These are phyloP conservation scores for Phaeophleospora eucalypticola DNA, from an alignment of 2,329 filamentous ascomycete species.

Conservation along the genomic window DNA sequence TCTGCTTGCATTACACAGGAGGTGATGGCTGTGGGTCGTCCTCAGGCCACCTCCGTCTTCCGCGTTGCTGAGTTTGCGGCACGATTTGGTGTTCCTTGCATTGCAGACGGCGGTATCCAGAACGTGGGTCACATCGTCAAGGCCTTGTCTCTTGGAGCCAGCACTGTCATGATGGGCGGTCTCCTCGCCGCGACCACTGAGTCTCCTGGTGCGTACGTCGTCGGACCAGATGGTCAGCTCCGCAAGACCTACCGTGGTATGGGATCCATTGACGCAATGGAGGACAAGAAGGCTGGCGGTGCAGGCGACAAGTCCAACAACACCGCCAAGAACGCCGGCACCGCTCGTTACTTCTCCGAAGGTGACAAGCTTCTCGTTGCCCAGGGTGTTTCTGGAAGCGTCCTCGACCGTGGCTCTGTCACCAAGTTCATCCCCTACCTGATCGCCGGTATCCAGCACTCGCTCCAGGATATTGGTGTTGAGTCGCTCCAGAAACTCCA, in stretches of 20 bases:
- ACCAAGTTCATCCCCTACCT: slow-evolving; percentile 96
- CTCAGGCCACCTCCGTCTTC: slow-evolving; percentile 89
- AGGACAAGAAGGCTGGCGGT: slow-evolving; percentile 86
- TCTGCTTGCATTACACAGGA: slow-evolving; percentile 99
- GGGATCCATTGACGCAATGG: slow-evolving; percentile 98
- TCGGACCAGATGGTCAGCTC: slow-evolving; percentile 92
- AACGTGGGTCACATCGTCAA: slow-evolving; percentile 99
- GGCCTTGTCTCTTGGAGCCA: slow-evolving; percentile 88
- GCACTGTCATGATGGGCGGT: slow-evolving; percentile 99
- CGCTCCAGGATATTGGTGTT: slow-evolving; percentile 89
- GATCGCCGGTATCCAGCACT: slow-evolving; percentile 92
- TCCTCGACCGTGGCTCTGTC: slow-evolving; percentile 76
- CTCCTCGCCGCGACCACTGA: slow-evolving; percentile 95
- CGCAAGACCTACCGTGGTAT: slow-evolving; percentile 99
- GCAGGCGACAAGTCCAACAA: slow-evolving; percentile 69
- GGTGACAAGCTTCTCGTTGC: slow-evolving; percentile 91
- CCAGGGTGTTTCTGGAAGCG: slow-evolving; percentile 87
- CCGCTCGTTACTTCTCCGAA: slow-evolving; percentile 97
- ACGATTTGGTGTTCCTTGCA: slow-evolving; percentile 93
- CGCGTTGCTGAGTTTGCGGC: slow-evolving; percentile 85
- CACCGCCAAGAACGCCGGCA: slow-evolving; percentile 95
- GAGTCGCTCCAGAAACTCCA: slow-evolving; percentile 75
- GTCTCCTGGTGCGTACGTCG: slow-evolving; percentile 93
- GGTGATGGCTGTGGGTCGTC: slow-evolving; percentile 97
- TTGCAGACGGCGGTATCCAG: slow-evolving; percentile 95